Evolutionary conservation across 2,329 filamentous ascomycete species (phyloP).

Genomic region (Trichoderma endophyticum): DNA sequence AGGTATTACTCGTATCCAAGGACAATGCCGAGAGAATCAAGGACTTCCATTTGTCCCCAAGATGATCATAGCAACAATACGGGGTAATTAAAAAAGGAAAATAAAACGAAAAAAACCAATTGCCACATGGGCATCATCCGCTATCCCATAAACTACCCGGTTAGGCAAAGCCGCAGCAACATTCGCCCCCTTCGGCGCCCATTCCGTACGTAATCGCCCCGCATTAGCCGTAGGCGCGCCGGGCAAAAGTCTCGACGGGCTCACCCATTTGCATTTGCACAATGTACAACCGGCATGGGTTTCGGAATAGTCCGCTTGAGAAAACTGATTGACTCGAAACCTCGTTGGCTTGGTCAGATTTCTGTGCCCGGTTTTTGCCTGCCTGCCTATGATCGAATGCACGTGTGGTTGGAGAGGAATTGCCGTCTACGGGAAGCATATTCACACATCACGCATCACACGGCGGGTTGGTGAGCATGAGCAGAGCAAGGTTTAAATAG

Average conservation of each 20-base stretch:
- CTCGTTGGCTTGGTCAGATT: neutral
- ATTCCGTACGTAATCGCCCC: constrained; percentile 19
- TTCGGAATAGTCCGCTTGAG: constrained; percentile 14
- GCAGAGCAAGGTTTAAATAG: constrained; percentile 7
- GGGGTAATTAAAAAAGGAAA: neutral
- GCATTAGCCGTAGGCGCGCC: constrained; percentile 13
- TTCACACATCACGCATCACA: neutral
- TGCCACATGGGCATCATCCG: neutral
- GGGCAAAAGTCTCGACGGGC: neutral
- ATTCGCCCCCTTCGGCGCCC: neutral
- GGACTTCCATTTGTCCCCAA: neutral
- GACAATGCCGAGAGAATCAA: neutral
- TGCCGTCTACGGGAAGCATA: neutral
- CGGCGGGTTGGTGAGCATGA: neutral
- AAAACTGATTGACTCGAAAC: neutral
- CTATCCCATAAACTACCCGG: neutral
- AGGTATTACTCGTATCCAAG: neutral
- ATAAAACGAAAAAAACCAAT: neutral
- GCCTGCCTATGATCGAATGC: constrained; percentile 8
- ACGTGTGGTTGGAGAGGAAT: neutral
- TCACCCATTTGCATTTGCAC: neutral
- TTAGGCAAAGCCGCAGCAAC: neutral
- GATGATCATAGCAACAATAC: neutral
- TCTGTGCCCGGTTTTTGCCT: constrained; percentile 7
- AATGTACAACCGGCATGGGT: neutral